Base-by-base conservation (phyloP, 345 rosid genomes). In the Eutrema heterophyllum region DNA sequence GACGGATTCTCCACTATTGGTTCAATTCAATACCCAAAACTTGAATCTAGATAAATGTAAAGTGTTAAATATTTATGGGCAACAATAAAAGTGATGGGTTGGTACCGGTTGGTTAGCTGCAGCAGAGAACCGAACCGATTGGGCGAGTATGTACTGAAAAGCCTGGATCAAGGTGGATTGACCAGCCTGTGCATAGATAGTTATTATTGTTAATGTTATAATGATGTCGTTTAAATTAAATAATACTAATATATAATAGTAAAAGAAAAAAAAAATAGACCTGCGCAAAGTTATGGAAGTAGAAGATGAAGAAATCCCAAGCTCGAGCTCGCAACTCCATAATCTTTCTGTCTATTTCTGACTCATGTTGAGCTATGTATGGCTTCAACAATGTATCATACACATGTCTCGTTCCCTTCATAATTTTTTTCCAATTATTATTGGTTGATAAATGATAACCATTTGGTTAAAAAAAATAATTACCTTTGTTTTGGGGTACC, bases 401-500 rank as follows among this genome's bases (percentile, higher is more conserved):
- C 26, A 95, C 81, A 67, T 73, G 81, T 29, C 74, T 73, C 2
- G 91, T 87, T 77, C 99, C 99, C 97, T 92, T 76, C 65, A 69
- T 62, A 55, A 14, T 18, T 12, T 43, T 24, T 16, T 26, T 7
- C 0, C 2, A 16, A 1, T 39, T 57, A 14, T 39, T 7, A 40
- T 59, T 40, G 51, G 40, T 41, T 24, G 4, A 2, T 36, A 36
- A 29, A 29, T 29, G 21, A 5, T 40, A 71, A 11, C 11, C 14
- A 36, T 10, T 10, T 7, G 6, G n/a, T n/a, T n/a, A n/a, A n/a
- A n/a, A n/a, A n/a, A n/a, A n/a, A n/a, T n/a, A n/a, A 0, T 38
- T 73, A 95, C 99, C 96, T 68, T 82, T 3, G 93, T 86, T 79
- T 89, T 90, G 0, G 98, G 97, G 70, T 86, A 85, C 99, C 99